Conservation (phyloP, 345 rosid species). For the Citrus maxima region DNA sequence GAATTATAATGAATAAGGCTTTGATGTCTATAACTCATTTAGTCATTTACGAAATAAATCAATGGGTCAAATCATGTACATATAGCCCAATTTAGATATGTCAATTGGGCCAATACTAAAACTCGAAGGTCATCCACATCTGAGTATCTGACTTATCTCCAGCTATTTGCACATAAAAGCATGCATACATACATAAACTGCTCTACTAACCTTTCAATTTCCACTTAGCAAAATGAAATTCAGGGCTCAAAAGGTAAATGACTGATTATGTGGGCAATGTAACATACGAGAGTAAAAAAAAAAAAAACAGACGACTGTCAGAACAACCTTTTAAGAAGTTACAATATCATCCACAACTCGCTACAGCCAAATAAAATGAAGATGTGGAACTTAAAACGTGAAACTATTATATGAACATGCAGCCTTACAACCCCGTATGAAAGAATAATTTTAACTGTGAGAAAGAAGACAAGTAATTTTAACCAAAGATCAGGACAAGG, state of each 20-base stretch:
- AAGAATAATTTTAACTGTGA: conserved; percentile 1
- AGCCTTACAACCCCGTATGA: not conserved
- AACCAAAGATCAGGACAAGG: conserved; percentile 12
- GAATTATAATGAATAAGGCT: no score
- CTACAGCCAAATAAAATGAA: not conserved
- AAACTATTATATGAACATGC: not conserved
- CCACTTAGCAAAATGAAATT: not conserved
- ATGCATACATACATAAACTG: no score
- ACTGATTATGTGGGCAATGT: not conserved
- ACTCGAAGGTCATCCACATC: no score
- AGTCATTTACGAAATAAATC: no score
- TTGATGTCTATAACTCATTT: no score
- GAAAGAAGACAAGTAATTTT: not conserved
- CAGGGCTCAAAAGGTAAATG: not conserved
- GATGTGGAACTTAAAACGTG: not conserved
- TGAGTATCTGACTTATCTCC: no score
- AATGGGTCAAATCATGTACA: no score
- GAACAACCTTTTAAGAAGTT: not conserved
- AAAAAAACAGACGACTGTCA: not conserved
- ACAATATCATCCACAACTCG: not conserved
- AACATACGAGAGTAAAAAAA: not conserved
- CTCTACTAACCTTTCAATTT: not conserved
- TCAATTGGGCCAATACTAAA: no score
- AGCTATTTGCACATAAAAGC: no score
- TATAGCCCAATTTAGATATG: no score